Conservation (phyloP, 495 filamentous ascomycete species). For the Bacidia gigantensis region DNA sequence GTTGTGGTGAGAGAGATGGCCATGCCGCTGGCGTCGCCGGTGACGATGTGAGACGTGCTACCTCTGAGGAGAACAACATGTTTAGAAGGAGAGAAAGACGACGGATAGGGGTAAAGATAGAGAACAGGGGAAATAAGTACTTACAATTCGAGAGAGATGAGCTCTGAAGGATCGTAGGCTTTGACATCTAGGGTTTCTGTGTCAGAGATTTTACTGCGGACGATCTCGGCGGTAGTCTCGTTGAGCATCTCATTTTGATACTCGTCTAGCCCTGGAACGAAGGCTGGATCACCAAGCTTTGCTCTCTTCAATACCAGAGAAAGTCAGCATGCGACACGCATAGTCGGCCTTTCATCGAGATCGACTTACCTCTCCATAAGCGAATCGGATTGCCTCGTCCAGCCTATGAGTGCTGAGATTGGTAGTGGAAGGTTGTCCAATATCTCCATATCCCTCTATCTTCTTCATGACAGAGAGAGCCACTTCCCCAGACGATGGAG, state of each 20-base stretch:
- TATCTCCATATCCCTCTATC: constrained; percentile 52
- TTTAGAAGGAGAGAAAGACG: background rate
- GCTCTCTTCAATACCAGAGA: constrained; percentile 31
- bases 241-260: constrained; percentile 57
- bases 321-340: constrained; percentile 1
- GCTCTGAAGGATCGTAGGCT: constrained; percentile 53
- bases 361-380: constrained; percentile 49
- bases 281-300: constrained; percentile 66
- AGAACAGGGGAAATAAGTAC: constrained; percentile 1
- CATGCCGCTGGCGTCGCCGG: constrained; percentile 54
- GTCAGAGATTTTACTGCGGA: constrained; percentile 58
- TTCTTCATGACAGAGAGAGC: constrained; percentile 63
- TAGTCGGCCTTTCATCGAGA: background rate
- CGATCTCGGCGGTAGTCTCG: constrained; percentile 36
- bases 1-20: constrained; percentile 66
- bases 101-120: background rate
- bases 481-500: constrained; percentile 63
- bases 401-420: constrained; percentile 65
- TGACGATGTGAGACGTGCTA: constrained; percentile 64
- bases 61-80: constrained; percentile 23
- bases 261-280: constrained; percentile 45
- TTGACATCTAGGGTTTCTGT: constrained; percentile 48
- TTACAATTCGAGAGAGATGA: constrained; percentile 48
- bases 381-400: constrained; percentile 77
- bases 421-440: constrained; percentile 37